Base-by-base conservation (phyloP, 805 yeast species). In the Diddensiella santjacobensis region DNA sequence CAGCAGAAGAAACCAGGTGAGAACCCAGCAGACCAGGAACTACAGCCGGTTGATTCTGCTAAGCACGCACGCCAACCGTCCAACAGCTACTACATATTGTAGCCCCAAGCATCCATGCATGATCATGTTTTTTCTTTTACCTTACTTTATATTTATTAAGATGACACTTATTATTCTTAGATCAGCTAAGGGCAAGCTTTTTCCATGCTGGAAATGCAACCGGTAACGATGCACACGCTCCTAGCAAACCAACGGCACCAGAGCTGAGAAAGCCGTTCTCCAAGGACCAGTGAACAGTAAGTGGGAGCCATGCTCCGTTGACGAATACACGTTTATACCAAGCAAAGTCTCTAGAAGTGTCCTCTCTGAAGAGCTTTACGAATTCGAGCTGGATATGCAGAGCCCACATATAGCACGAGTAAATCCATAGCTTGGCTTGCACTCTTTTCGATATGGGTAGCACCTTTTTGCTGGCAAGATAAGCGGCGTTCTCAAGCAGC, bases 251-350 rank as follows among this genome's bases (percentile, higher is more conserved):
- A 3, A 71, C 73, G 23, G 52, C 49, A 31, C 55, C 49, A 20
- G 65, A 64, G 22, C 46, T 47, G 20, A 68, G 49, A 19, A 64
- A 49, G 1, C 75, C 75, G 2, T 44, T 50, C 44, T 62, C 61
- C 8, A 65, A 52, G 2, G 73, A 67, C 75, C 75, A 71, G 55
- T 71, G 75, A 36, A 67, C 55, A 2, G 74, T 66, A 40, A 71
- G 55, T 3, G 75, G 75, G 33, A 68, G 59, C 62, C 71, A 71
- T 17, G 70, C 67, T n/a, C 64, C 49, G 50, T 70, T 68, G 49
- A 65, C 64, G 13, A 64, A 45, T 18, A 69, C 50, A 33, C 55
- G 51, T 39, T 59, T 55, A 23, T 38, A 20, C 61, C 59, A 60
- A 43, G 48, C 36, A 33, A 33, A 6, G 19, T 38, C 39, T 44